Evolutionary conservation across 2,329 filamentous ascomycete species (phyloP), one percentile per base, ranked within the genome.

Genomic region (Fusarium falciforme): DNA sequence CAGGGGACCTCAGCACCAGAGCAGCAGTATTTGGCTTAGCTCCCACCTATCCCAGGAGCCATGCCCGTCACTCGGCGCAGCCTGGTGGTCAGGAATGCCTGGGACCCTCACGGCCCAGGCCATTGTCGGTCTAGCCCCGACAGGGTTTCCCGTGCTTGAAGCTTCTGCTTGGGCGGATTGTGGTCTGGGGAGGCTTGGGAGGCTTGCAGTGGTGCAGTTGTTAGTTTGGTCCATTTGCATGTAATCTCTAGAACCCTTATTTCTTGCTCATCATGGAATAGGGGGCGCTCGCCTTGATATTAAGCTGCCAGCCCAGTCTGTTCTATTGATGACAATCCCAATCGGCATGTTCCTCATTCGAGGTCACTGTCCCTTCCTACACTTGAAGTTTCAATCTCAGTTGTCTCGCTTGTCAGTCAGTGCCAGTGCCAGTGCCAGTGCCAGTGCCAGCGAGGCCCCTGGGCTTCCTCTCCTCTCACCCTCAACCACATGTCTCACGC

Each of bases 11-110:
- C 20, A 68, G 57, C 57, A 76, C 44, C 61, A 57, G 61, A 57
- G 63, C 40, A 72, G 72, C 75, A 60, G 66, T 44, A 75, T 78
- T 65, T 42, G 76, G 76, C 67, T 70, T 78, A 78, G 76, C 66
- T 72, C 67, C 64, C 31, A 63, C 54, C 40, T 40, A 70, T 67
- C 60, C 72, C 55, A 58, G 44, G 55, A 67, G 61, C 60, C 63
- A 74, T 75, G 66, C 35, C 75, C 75, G 60, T 75, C 76, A 77
- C 76, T 76, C 75, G 72, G 75, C 61, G 66, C 69, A 76, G 74
- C 76, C 60, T 66, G 62, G 49, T 35, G 25, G 38, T 55, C 68
- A 72, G 72, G 64, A 67, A 59, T 67, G 70, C 55, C 72, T 22
- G 52, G 68, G 54, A 74, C 67, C 52, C 55, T 64, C 47, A 27